Percentiles rank a stretch among this genome's conserved stretches.
Evolutionary conservation across 371 early-diverging fungal species (phyloP).

Genomic region (Mucor saturninus): DNA sequence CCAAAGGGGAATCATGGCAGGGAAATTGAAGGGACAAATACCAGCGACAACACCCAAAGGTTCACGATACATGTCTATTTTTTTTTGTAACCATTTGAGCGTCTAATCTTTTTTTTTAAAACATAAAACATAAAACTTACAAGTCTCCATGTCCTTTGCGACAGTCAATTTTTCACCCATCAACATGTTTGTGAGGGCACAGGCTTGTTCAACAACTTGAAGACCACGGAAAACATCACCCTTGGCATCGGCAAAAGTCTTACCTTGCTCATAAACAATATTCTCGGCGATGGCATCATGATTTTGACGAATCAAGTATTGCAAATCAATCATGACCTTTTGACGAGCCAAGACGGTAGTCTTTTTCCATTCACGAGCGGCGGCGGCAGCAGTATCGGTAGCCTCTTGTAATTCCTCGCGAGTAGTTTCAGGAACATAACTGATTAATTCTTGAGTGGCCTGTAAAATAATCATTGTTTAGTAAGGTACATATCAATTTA

Average conservation of each 20-base stretch:
- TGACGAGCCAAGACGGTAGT: constrained; percentile 85
- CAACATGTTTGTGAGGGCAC: constrained; percentile 76
- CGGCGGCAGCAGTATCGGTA: constrained; percentile 72
- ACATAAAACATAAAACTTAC: constrained; percentile 30
- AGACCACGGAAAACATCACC: constrained; percentile 91
- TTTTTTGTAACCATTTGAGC: not conserved
- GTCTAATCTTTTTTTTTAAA: not conserved
- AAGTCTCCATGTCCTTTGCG: constrained; percentile 95
- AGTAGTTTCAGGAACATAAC: constrained; percentile 91
- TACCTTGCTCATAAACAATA: constrained; percentile 94
- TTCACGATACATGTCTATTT: constrained; percentile 82
- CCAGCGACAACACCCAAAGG: constrained; percentile 96
- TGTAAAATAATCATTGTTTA: constrained; percentile 10
- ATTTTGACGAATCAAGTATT: constrained; percentile 83
- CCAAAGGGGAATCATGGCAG: constrained; percentile 96
- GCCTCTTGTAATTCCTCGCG: constrained; percentile 85
- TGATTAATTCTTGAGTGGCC: constrained; percentile 94
- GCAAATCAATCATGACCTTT: constrained; percentile 92
- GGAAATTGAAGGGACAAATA: constrained; percentile 97
- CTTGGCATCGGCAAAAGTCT: constrained; percentile 92
- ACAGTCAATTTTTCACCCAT: constrained; percentile 90
- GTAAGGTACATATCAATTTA: not conserved
- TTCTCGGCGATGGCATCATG: constrained; percentile 84
- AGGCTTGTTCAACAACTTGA: constrained; percentile 93
- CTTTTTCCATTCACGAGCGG: constrained; percentile 90